These are phyloP conservation scores for Neurospora tetrasperma DNA, from an alignment of 495 filamentous ascomycete species.

Conservation along the genomic window DNA sequence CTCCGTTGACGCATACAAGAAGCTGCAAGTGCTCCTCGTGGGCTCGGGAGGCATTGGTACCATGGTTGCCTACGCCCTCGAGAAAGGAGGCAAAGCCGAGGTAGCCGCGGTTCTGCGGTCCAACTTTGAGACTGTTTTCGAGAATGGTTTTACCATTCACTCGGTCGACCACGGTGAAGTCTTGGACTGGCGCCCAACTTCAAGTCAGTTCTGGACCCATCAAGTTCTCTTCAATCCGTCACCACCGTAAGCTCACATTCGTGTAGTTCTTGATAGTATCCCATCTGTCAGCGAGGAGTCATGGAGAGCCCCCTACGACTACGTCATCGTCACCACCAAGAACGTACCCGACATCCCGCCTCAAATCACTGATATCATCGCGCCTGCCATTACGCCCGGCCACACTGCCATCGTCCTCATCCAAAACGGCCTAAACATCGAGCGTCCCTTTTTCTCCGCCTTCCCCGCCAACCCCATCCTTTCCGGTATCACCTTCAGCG, in stretches of 20 bases:
- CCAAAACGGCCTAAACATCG: slow-evolving; percentile 57
- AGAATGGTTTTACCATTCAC: slow-evolving; percentile 20
- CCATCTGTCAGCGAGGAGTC: slow-evolving; percentile 27
- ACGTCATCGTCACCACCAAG: slow-evolving; percentile 44
- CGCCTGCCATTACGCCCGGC: slow-evolving; percentile 36
- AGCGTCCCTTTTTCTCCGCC: slow-evolving; percentile 38
- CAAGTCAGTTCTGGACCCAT: slow-evolving; percentile 2
- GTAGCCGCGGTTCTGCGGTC: slow-evolving; percentile 31
- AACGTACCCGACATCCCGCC: slow-evolving; percentile 35
- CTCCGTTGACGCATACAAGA: slow-evolving; percentile 1
- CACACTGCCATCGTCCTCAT: slow-evolving; percentile 45
- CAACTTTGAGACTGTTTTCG: slow-evolving; percentile 22
- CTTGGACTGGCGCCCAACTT: slow-evolving; percentile 19
- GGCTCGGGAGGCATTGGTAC: slow-evolving; percentile 31
- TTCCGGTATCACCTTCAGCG: slow-evolving; percentile 43
- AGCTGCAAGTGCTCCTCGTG: slow-evolving; percentile 26
- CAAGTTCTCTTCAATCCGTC: neutral
- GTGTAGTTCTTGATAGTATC: slow-evolving; percentile 26
- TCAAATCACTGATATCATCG: slow-evolving; percentile 29
- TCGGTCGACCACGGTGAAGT: slow-evolving; percentile 26
- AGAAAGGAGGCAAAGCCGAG: slow-evolving; percentile 14
- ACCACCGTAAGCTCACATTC: neutral
- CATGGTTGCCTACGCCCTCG: slow-evolving; percentile 30
- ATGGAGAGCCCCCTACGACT: slow-evolving; percentile 31
- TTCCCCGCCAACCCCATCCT: slow-evolving; percentile 45